Evolutionary conservation across 2,329 filamentous ascomycete genomes (phyloP).

Genomic region (Diaporthe batatas): DNA sequence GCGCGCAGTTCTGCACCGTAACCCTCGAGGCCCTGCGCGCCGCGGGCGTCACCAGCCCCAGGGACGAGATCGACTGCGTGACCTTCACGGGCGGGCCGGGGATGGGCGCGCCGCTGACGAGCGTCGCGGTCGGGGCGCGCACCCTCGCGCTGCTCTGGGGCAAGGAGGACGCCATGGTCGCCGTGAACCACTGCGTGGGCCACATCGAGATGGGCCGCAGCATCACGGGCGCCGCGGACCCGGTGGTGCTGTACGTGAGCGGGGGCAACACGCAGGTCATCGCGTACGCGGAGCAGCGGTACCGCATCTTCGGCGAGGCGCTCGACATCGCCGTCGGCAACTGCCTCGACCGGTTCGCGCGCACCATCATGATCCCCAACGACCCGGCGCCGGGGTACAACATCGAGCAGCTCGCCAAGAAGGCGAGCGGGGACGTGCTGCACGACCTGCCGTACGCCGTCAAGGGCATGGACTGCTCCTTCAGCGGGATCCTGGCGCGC

Average conservation of each 20-base stretch:
- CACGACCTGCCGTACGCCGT: conserved; percentile 95
- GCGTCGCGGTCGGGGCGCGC: conserved; percentile 87
- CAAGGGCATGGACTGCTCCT: conserved; percentile 98
- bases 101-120: conserved; percentile 93
- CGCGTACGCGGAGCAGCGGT: conserved; percentile 80
- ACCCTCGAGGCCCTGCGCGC: conserved; percentile 82
- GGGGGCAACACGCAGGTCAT: conserved; percentile 71
- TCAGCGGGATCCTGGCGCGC: conserved; percentile 89
- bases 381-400: conserved; percentile 98
- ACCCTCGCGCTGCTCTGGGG: conserved; percentile 87
- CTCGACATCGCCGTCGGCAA: conserved; percentile 98
- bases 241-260: conserved; percentile 91
- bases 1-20: conserved; percentile 84
- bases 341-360: conserved; percentile 94
- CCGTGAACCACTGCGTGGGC: conserved; percentile 97
- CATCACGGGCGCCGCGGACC: conserved; percentile 91
- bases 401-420: conserved; percentile 91
- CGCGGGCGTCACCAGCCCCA: conserved; percentile 68
- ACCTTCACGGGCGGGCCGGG: conserved; percentile 97
- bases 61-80: conserved; percentile 83
- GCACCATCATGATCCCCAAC: conserved; percentile 91
- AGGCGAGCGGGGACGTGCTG: conserved; percentile 73
- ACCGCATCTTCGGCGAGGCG: conserved; percentile 98
- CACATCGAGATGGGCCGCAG: conserved; percentile 98
- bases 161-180: conserved; percentile 75